Percentiles rank a stretch among this genome's conserved stretches.
Evolutionary conservation across 306 rosid genomes (phyloP).

Genomic region (Cicer pinnatifidum): DNA sequence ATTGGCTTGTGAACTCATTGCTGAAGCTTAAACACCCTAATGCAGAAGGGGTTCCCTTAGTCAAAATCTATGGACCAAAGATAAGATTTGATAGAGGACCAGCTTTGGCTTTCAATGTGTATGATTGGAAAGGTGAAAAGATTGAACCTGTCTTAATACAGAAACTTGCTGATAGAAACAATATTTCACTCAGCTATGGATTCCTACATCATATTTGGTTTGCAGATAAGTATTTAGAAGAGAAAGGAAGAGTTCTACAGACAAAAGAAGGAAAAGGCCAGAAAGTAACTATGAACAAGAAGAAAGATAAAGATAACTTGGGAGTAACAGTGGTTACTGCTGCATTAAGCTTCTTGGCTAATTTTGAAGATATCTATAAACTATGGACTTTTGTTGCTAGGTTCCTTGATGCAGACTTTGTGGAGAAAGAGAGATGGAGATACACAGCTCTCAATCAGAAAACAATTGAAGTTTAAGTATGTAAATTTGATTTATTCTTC

Average conservation of each 20-base stretch:
- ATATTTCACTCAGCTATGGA: conserved; percentile 83
- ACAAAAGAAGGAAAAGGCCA: conserved; percentile 51
- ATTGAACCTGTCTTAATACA: conserved; percentile 96
- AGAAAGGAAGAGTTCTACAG: conserved; percentile 68
- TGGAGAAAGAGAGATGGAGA: conserved; percentile 98
- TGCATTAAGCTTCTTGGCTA: conserved; percentile 80
- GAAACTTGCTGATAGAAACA: conserved; percentile 88
- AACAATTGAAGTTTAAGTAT: conserved; percentile 65
- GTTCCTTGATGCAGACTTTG: conserved; percentile 95
- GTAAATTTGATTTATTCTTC: conserved; percentile 45
- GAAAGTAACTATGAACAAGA: conserved; percentile 47
- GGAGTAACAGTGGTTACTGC: conserved; percentile 93
- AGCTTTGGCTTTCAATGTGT: conserved; percentile 90
- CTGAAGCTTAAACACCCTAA: conserved; percentile 84
- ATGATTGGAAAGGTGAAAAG: conserved; percentile 93
- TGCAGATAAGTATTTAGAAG: conserved; percentile 75
- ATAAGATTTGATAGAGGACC: conserved; percentile 85
- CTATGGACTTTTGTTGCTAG: conserved; percentile 91
- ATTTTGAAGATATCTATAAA: conserved; percentile 77
- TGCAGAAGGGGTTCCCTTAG: conserved; percentile 64
- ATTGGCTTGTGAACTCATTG: conserved; percentile 88
- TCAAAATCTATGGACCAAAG: conserved; percentile 88
- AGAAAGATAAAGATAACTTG: conserved; percentile 51
- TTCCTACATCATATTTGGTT: conserved; percentile 81
- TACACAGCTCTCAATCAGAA: conserved; percentile 91